Evolutionary conservation across 164 flowering plant species (phyloP).

Genomic region (Tetrastigma voinierianum): DNA sequence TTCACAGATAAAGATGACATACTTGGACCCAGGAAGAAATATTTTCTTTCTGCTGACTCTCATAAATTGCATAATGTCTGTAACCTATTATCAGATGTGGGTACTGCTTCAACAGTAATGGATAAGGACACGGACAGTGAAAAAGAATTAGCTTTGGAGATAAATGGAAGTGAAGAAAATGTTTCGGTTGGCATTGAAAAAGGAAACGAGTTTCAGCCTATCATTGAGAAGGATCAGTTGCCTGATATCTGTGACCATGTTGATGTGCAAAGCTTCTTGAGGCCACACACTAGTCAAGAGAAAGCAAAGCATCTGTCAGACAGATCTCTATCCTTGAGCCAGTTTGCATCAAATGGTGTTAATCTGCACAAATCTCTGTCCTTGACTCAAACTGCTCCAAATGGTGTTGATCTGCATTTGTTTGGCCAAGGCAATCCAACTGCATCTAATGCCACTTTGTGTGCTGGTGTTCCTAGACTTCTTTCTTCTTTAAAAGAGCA

Average conservation of each 20-base stretch:
- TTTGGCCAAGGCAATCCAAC: slow-evolving; percentile 15
- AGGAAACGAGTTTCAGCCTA: slow-evolving; percentile 11
- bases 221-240: slow-evolving; percentile 11
- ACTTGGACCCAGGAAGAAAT: slow-evolving; percentile 26
- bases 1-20: slow-evolving; percentile 43
- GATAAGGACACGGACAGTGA: slow-evolving; percentile 9
- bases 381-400: slow-evolving; percentile 12
- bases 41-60: slow-evolving; percentile 11
- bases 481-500: slow-evolving; percentile 12
- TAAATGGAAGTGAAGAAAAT: slow-evolving; percentile 24
- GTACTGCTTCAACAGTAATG: slow-evolving; percentile 16
- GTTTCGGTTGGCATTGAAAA: slow-evolving; percentile 11
- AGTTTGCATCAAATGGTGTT: slow-evolving; percentile 13
- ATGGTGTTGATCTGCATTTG: slow-evolving; percentile 14
- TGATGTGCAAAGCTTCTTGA: slow-evolving; percentile 11
- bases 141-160: slow-evolving; percentile 12
- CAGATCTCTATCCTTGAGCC: slow-evolving; percentile 17
- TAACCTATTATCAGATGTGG: slow-evolving; percentile 20
- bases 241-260: slow-evolving; percentile 3
- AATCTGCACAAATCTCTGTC: slow-evolving; percentile 21
- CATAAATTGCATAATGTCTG: slow-evolving; percentile 1
- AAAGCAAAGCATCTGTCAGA: slow-evolving; percentile 18
- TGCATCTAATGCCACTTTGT: slow-evolving; percentile 7
- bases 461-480: slow-evolving; percentile 18
- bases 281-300: slow-evolving; percentile 21